phyloP scores from a whole-genome alignment of 2,329 filamentous ascomycete genomes.

The Colletotrichum orchidophilum region DNA sequence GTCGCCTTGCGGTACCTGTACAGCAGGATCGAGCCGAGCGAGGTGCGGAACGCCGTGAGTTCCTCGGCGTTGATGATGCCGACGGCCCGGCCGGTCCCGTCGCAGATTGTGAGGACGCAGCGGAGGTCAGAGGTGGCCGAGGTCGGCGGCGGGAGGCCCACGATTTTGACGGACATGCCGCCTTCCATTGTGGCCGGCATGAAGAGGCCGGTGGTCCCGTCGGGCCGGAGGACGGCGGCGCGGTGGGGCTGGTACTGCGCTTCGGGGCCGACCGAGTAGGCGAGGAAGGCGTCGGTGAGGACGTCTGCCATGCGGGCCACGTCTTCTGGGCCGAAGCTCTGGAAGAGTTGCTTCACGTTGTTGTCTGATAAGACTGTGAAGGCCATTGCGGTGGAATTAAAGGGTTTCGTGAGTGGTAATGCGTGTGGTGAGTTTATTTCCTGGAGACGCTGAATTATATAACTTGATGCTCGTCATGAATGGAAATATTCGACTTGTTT shows the following conservation, averaged over 20 bases:
- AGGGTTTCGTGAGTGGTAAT: no score
- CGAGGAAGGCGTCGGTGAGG: conserved; percentile 68
- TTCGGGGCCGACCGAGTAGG: conserved; percentile 71
- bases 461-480: neutral
- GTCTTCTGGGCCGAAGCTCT: conserved; percentile 61
- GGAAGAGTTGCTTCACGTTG: conserved; percentile 63
- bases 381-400: conserved; percentile 53
- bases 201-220: conserved; percentile 71
- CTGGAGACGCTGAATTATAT: neutral
- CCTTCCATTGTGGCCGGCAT: conserved; percentile 72
- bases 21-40: conserved; percentile 51
- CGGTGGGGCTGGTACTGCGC: conserved; percentile 69
- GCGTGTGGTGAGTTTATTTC: neutral
- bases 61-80: conserved; percentile 74
- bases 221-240: conserved; percentile 66
- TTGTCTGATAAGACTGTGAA: conserved; percentile 68
- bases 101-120: conserved; percentile 48
- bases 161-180: conserved; percentile 71
- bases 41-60: conserved; percentile 75
- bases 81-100: conserved; percentile 52
- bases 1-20: conserved; percentile 35
- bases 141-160: conserved; percentile 48
- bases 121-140: conserved; percentile 45
- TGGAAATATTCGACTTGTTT: neutral
- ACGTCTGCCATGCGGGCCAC: conserved; percentile 65